Evolutionary conservation across 176 grass and related monocot species (phyloP), one percentile per base, ranked within the genome.

Genomic region (Dactylis glomerata): DNA sequence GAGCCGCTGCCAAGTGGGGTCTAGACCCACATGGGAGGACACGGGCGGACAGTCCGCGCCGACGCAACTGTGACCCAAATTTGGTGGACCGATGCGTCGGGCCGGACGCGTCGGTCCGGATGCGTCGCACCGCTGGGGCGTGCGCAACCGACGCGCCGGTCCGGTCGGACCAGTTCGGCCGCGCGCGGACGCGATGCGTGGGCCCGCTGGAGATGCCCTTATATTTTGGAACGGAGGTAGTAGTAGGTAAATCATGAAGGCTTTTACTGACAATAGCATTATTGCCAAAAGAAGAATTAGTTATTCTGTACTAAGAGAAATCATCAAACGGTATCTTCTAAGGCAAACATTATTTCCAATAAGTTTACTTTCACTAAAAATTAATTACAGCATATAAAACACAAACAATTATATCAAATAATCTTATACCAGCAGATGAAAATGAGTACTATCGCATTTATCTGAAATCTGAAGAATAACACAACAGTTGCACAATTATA

Each of bases 401-500:
- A 80, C 63, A 81, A 45, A 36, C 32, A 32, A 32, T 54, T 69
- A 37, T 70, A 68, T 6, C 31, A 81, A 59, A 37, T 38, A 17
- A 68, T 52, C 28, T 81, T 68, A 24, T 52, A 68, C 22, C 64
- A 69, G 31, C 61, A 81, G 4, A 65, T 31, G 19, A 22, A 65
- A 80, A 69, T 61, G 24, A 19, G 38, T 72, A 57, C 3, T 28
- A 45, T 61, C 37, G 13, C 26, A 67, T 50, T 49, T 57, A 82
- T 71, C 49, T 83, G 16, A 56, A 82, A 38, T 80, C 30, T 67
- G 78, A 49, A 67, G 78, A 81, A 73, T 73, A 75, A 62, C 12
- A 16, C 20, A 56, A 34, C 45, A 47, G 13, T 36, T 47, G 52
- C 38, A 23, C 33, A 67, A 57, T 68, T 41, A 72, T 30, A 45